Evolutionary conservation across 2,329 filamentous ascomycete species (phyloP).

Genomic region (Fusarium aywerte): DNA sequence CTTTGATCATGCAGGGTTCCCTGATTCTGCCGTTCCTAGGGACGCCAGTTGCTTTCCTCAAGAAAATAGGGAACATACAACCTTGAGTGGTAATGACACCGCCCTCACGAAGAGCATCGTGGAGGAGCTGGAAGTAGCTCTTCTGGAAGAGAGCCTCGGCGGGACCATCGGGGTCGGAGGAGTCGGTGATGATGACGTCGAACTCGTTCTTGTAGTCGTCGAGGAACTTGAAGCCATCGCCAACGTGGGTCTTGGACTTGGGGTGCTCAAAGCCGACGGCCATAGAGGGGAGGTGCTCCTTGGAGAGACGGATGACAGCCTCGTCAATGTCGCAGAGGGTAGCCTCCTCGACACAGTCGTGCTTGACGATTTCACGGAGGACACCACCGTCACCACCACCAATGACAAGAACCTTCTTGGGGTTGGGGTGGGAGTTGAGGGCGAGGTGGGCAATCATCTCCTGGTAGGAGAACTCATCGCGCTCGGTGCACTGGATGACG

Average conservation of each 20-base stretch:
- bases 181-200: conserved; percentile 99
- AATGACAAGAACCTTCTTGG: conserved; percentile 98
- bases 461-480: conserved; percentile 99
- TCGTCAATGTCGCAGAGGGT: conserved; percentile 99
- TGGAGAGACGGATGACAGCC: conserved; percentile 97
- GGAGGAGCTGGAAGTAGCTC: conserved; percentile 95
- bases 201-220: conserved; percentile 96
- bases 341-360: conserved; percentile 95
- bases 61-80: conserved; percentile 88
- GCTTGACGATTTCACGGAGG: conserved; percentile 98
- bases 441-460: conserved; percentile 99
- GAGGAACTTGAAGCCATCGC: conserved; percentile 99
- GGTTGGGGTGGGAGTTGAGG: conserved; percentile 98
- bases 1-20: conserved; percentile 36
- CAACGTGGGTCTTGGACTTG: conserved; percentile 91
- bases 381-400: conserved; percentile 98
- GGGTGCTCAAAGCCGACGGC: conserved; percentile 92
- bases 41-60: conserved; percentile 54
- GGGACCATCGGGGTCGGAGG: conserved; percentile 95
- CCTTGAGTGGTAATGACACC: conserved; percentile 99
- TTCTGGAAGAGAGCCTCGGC: conserved; percentile 98
- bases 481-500: conserved; percentile 98
- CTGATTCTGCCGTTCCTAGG: conserved; percentile 50
- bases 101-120: conserved; percentile 89
- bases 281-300: conserved; percentile 97